Evolutionary conservation across 2,329 filamentous ascomycete species (phyloP).

Genomic region (Neocatenulostroma microsporum): DNA sequence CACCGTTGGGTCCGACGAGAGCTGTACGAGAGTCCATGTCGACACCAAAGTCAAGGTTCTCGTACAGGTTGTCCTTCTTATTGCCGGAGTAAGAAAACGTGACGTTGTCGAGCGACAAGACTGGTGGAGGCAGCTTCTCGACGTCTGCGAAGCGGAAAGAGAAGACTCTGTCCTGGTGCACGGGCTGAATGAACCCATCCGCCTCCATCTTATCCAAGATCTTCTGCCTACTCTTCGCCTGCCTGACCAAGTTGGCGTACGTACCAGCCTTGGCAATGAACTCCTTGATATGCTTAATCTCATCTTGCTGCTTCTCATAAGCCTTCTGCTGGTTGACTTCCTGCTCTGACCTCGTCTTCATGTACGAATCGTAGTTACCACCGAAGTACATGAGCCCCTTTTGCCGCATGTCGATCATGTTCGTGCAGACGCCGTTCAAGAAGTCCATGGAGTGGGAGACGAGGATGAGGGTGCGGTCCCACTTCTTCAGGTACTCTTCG

Average conservation of each 20-base stretch:
- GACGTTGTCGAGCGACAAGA: constrained; percentile 92
- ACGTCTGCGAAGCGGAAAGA: constrained; percentile 98
- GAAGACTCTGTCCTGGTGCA: constrained; percentile 78
- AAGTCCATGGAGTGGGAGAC: constrained; percentile 99
- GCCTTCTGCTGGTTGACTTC: constrained; percentile 99
- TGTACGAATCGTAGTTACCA: constrained; percentile 97
- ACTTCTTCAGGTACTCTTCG: constrained; percentile 99
- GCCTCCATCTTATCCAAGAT: constrained; percentile 99
- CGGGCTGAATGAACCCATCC: constrained; percentile 93
- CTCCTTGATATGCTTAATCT: constrained; percentile 99
- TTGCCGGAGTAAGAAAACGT: constrained; percentile 97
- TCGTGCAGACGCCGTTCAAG: constrained; percentile 96
- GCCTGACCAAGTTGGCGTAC: constrained; percentile 96
- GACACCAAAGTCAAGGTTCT: constrained; percentile 93
- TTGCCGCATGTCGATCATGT: constrained; percentile 96
- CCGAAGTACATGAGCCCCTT: constrained; percentile 93
- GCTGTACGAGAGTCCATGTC: constrained; percentile 99
- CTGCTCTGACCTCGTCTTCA: constrained; percentile 88
- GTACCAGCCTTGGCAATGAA: constrained; percentile 99
- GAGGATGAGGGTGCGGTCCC: constrained; percentile 92
- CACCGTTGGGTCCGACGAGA: constrained; percentile 96
- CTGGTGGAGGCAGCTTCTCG: constrained; percentile 96
- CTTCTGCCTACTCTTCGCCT: constrained; percentile 99
- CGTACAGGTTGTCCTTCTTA: constrained; percentile 83
- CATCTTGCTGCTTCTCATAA: constrained; percentile 97